Conservation (phyloP, 495 filamentous ascomycete species). For the Daldinia concentrica region DNA sequence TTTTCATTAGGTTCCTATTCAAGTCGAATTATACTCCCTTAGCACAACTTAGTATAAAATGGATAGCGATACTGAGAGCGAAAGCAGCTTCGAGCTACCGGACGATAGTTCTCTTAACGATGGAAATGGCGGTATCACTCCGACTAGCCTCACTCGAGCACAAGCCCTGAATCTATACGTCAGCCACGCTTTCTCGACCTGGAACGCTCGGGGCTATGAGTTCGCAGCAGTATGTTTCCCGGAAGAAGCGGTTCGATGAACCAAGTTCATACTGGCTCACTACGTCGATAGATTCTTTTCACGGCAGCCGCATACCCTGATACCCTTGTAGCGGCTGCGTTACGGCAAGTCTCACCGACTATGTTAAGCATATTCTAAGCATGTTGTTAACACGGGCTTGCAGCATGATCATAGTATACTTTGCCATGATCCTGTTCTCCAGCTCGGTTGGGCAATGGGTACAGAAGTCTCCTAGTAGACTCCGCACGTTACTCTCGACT, state of each 20-base stretch:
- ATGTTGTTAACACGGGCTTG: slow-evolving; percentile 34
- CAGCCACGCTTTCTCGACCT: slow-evolving; percentile 51
- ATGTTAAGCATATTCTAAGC: slow-evolving; percentile 21
- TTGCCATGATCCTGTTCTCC: slow-evolving; percentile 44
- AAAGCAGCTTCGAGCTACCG: slow-evolving; percentile 22
- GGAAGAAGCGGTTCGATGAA: slow-evolving; percentile 9
- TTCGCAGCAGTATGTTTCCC: slow-evolving; percentile 48
- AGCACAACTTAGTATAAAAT: not conserved
- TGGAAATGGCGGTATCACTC: not conserved
- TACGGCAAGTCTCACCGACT: slow-evolving; percentile 42
- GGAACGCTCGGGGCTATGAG: slow-evolving; percentile 51
- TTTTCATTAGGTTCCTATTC: not conserved
- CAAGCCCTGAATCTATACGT: slow-evolving; percentile 64
- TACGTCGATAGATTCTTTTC: slow-evolving; percentile 59
- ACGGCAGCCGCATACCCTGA: slow-evolving; percentile 67
- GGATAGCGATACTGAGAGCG: slow-evolving; percentile 21
- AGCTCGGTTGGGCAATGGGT: slow-evolving; percentile 60
- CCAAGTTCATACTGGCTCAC: slow-evolving; percentile 23
- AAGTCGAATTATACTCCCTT: not conserved
- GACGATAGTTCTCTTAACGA: not conserved
- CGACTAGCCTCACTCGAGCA: slow-evolving; percentile 30
- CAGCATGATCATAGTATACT: slow-evolving; percentile 49
- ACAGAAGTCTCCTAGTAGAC: slow-evolving; percentile 51
- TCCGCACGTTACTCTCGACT: slow-evolving; percentile 53
- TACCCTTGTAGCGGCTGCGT: slow-evolving; percentile 60